Evolutionary conservation across 2,329 filamentous ascomycete genomes (phyloP).

Genomic region (Annulohypoxylon truncatum): DNA sequence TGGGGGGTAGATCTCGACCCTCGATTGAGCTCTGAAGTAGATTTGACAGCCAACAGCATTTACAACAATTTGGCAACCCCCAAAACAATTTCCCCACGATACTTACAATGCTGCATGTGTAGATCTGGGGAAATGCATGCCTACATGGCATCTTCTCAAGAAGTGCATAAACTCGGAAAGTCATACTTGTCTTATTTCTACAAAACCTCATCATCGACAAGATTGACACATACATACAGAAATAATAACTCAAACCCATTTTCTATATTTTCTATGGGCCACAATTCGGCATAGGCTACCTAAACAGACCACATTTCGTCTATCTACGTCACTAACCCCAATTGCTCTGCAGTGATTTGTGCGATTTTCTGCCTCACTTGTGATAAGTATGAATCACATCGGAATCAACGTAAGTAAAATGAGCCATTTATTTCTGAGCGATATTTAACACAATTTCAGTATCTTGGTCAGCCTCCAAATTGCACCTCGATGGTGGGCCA

Average conservation of each 20-base stretch:
- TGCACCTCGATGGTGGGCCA: conserved; percentile 16
- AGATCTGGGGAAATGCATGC: neutral
- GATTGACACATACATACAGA: neutral
- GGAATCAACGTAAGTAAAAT: conserved; percentile 19
- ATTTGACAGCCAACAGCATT: neutral
- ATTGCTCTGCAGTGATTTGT: conserved; percentile 25
- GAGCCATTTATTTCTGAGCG: conserved; percentile 33
- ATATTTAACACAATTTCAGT: conserved; percentile 25
- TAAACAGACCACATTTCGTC: neutral
- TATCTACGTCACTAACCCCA: conserved; percentile 19
- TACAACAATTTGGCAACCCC: neutral
- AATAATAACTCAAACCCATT: neutral
- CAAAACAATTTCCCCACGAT: conserved; percentile 16
- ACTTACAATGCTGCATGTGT: neutral
- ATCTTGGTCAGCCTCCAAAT: conserved; percentile 8
- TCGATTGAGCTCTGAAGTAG: neutral
- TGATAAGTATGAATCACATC: conserved; percentile 18
- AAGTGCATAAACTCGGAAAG: neutral
- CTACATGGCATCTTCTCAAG: neutral
- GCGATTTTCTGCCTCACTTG: conserved; percentile 17
- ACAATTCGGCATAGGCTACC: conserved; percentile 11
- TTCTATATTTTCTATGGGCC: neutral
- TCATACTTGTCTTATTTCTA: neutral
- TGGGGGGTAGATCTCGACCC: neutral
- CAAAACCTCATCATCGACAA: conserved; percentile 1